These are phyloP conservation scores for Elymus sibiricus DNA, from an alignment of 176 grass and related monocot species.

Conservation along the genomic window DNA sequence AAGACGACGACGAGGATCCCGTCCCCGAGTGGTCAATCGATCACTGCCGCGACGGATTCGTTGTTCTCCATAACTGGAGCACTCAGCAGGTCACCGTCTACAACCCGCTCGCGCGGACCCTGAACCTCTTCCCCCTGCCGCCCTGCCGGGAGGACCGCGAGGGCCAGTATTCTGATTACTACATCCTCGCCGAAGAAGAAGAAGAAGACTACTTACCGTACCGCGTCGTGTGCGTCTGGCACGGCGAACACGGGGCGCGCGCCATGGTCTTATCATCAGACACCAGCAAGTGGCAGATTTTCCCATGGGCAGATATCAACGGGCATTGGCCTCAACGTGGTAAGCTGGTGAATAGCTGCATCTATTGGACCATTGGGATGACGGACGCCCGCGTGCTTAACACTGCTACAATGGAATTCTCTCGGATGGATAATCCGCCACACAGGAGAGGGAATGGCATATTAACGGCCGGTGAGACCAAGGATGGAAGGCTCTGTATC, in stretches of 20 bases:
- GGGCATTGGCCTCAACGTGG: background rate
- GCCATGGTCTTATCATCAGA: background rate
- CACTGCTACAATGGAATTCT: background rate
- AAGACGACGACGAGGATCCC: background rate
- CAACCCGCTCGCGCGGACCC: background rate
- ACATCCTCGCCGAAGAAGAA: background rate
- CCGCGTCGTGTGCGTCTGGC: background rate
- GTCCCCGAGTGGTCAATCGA: background rate
- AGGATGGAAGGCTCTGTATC: background rate
- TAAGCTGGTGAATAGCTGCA: background rate
- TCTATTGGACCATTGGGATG: background rate
- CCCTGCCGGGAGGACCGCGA: background rate
- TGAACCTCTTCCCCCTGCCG: background rate
- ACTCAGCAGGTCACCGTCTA: background rate
- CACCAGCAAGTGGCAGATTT: background rate
- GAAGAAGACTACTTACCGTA: background rate
- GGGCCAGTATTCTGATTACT: background rate
- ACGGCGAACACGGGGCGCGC: background rate
- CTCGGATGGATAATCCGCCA: background rate
- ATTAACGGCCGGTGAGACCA: background rate
- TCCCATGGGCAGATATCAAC: background rate
- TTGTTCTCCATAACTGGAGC: background rate
- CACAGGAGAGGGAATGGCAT: background rate
- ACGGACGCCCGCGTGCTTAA: background rate
- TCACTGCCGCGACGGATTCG: background rate